Base-by-base conservation (phyloP, 148 eudicot genomes). In the Cornus florida region DNA sequence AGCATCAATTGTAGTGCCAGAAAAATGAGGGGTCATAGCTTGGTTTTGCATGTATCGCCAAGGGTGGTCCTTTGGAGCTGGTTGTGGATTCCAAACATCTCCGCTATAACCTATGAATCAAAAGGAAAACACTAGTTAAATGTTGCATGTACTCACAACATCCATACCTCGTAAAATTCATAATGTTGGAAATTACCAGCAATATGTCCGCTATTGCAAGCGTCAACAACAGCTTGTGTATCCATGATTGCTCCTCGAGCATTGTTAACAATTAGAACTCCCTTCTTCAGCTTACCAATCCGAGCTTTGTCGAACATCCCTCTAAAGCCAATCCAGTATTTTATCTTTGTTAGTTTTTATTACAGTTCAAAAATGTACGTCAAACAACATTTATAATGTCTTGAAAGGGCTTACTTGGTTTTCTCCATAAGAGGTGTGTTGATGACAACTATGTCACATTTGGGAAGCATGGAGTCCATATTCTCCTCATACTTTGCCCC, bases 181-280 rank as follows among this genome's bases (percentile, higher is more conserved):
- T 11, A 11, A 53, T 3, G 17, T 53, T 53, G 3, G 19, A 56
- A 59, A 65, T 77, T 74, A 94, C 99, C 98, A 84, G 84, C 99
- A 79, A 93, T 90, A 66, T 96, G 98, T 50, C 99, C 99, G 77
- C 89, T 96, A 24, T 86, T 75, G 80, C 97, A 91, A 67, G 89
- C 99, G 86, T 96, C 99, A 81, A 79, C 99, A 70, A 96, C 94
- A 75, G 98, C 99, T 85, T 93, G 97, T 23, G 97, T 92, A 77
- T 96, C 98, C 99, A 96, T 96, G 77, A 93, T 89, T 62, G 99
- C 99, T 72, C 99, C 99, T 79, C 99, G 83, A 67, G 99, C 95
- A 78, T 96, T 96, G 84, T 96, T 96, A 43, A 96, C 99, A 23
- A 96, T 93, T 2, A 96, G 84, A 59, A 96, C 99, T 46, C 99